Base-by-base conservation (phyloP, 805 yeast genomes). In the Candida nanaspora region DNA sequence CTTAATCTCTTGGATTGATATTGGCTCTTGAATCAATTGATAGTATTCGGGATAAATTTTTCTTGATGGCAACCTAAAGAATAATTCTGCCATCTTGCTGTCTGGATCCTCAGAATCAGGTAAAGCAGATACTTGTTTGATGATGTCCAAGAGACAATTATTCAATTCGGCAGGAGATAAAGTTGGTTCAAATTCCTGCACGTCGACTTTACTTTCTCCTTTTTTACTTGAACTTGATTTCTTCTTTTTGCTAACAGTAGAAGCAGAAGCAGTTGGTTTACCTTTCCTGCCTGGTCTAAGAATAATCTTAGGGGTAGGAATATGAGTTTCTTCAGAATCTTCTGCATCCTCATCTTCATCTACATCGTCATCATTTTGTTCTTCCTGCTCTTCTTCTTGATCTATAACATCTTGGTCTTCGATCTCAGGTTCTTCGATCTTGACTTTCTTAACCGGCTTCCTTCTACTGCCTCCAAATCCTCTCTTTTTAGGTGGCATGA, bases 31-130 rank as follows among this genome's bases (percentile, higher is more conserved):
- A 35, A 86, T 78, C 41, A 78, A 65, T 42, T 75, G 72, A 56
- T 81, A 86, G 58, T 87, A 88, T 55, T 86, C 94, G 0, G 96
- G 88, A 53, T 84, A 86, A 35, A 75, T 61, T 55, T 81, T 79
- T 49, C 79, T 76, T 21, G 83, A 72, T 7, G 96, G 96, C 30
- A 87, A 68, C 49, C 76, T 79, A 46, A 79, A 57, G 61, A 88
- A 87, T 58, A 77, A 75, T 47, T 70, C 62, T 30, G 63, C 44
- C 40, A 68, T 51, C 56, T 39, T 62, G 59, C 46, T 63, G 55
- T 53, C 46, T 5, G 30, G 35, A 18, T 35, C 44, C 56, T 68
- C 46, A 52, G 62, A 69, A 43, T 61, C 67, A 27, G 55, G 49
- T 33, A 68, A 46, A 3, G 59, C 59, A 20, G 54, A 46, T 3